Evolutionary conservation across 2,329 filamentous ascomycete genomes (phyloP).

Genomic region (Chaetomium sp.): DNA sequence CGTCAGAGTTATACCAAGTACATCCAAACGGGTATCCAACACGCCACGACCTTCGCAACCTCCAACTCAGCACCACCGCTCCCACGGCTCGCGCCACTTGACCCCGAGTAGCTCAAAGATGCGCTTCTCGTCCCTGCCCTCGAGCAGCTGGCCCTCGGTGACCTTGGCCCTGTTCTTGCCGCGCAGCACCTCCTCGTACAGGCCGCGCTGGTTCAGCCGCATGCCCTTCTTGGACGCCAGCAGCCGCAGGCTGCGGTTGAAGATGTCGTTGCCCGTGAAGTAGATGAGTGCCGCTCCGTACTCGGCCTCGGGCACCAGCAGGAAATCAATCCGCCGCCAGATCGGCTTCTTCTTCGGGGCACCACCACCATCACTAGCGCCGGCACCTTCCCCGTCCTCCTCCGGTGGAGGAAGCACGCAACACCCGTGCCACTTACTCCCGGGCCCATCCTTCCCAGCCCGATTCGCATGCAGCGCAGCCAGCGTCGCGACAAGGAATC

Average conservation of each 20-base stretch:
- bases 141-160: constrained; percentile 69
- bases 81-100: constrained; percentile 77
- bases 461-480: constrained; percentile 51
- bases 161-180: constrained; percentile 60
- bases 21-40: constrained; percentile 40
- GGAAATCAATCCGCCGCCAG: constrained; percentile 83
- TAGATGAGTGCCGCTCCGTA: constrained; percentile 88
- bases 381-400: too few species aligned
- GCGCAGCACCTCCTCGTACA: constrained; percentile 72
- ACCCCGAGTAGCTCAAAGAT: constrained; percentile 84
- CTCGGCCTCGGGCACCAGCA: constrained; percentile 78
- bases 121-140: constrained; percentile 71
- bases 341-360: constrained; percentile 38
- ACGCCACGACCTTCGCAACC: neutral
- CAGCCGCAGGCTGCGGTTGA: constrained; percentile 79
- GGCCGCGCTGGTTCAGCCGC: constrained; percentile 79
- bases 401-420: constrained; percentile 57
- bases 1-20: constrained; percentile 33
- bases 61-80: constrained; percentile 70
- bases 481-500: constrained; percentile 71
- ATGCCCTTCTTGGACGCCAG: constrained; percentile 79
- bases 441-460: constrained; percentile 48
- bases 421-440: constrained; percentile 87
- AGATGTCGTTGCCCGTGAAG: constrained; percentile 94
- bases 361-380: constrained; percentile 33